Evolutionary conservation across 768 basidiomycete species (phyloP).

Genomic region (Astraeus odoratus): DNA sequence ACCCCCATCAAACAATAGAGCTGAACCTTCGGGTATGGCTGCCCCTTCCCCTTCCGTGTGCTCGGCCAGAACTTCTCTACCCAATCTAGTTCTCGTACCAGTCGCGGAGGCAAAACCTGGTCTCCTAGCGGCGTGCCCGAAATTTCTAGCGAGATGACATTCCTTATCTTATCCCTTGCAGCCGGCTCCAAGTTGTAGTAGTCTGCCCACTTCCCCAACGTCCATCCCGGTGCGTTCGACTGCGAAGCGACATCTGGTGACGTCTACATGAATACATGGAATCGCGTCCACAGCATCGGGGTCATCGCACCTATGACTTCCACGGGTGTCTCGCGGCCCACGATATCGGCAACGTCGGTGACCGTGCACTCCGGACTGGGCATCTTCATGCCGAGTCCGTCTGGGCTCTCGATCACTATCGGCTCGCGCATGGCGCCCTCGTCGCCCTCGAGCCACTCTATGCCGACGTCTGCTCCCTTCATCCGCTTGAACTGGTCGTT

Average conservation of each 20-base stretch:
- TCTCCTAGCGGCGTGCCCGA: constrained; percentile 79
- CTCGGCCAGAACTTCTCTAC: constrained; percentile 94
- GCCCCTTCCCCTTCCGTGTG: constrained; percentile 63
- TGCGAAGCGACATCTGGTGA: constrained; percentile 82
- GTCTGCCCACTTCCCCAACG: constrained; percentile 82
- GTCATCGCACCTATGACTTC: constrained; percentile 79
- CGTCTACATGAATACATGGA: constrained; percentile 3
- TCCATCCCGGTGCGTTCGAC: constrained; percentile 82
- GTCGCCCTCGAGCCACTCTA: constrained; percentile 71
- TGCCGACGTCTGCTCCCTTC: constrained; percentile 56
- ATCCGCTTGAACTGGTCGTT: constrained; percentile 60
- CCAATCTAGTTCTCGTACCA: constrained; percentile 92
- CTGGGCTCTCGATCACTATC: constrained; percentile 68
- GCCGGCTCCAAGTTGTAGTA: constrained; percentile 68
- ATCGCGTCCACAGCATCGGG: neutral
- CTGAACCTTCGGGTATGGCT: constrained; percentile 88
- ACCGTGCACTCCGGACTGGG: constrained; percentile 67
- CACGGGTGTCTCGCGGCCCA: constrained; percentile 73
- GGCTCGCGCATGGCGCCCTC: constrained; percentile 75
- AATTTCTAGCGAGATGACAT: constrained; percentile 94
- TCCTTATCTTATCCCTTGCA: constrained; percentile 79
- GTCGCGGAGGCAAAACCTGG: constrained; percentile 70
- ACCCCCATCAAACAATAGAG: constrained; percentile 97
- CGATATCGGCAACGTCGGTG: constrained; percentile 67
- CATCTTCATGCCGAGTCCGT: constrained; percentile 89